phyloP scores from a whole-genome alignment of 1,139 yeast species.

The Zhuliangozyma parablackwelliae region DNA sequence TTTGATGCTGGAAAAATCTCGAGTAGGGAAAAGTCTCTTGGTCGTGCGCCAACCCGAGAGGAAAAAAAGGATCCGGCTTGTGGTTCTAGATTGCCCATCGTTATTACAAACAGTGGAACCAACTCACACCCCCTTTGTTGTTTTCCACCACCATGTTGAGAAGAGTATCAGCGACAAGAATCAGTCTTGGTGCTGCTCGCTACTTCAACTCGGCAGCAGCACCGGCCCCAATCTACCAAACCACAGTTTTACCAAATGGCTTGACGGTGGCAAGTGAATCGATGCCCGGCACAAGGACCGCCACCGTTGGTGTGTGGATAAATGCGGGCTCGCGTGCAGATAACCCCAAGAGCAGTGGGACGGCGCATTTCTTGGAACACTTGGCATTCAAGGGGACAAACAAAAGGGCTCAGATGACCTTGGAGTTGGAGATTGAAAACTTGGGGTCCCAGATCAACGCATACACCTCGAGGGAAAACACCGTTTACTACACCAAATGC shows the following conservation, averaged over 20 bases:
- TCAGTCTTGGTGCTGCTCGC: background rate
- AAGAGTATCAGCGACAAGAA: no score
- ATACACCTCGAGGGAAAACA: conserved; percentile 93
- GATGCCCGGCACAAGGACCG: conserved; percentile 86
- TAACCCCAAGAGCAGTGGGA: conserved; percentile 77
- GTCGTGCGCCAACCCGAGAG: no score
- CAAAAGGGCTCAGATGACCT: conserved; percentile 72
- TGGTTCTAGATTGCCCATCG: no score
- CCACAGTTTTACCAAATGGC: conserved; percentile 54
- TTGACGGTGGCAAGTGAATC: conserved; percentile 88
- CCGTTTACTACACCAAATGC: conserved; percentile 93
- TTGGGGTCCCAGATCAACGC: conserved; percentile 97
- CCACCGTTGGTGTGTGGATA: conserved; percentile 96
- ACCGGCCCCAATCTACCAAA: conserved; percentile 20
- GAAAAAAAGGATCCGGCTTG: no score
- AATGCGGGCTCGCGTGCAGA: conserved; percentile 99
- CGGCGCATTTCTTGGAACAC: conserved; percentile 96
- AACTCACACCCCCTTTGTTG: no score
- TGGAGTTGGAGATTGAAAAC: conserved; percentile 92
- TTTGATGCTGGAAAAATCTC: background rate
- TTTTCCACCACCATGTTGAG: no score
- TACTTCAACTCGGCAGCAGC: conserved; percentile 7
- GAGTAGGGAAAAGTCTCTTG: no score
- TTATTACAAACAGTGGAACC: no score
- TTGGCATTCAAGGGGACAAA: conserved; percentile 93